phyloP scores from a whole-genome alignment of 2,329 filamentous ascomycete genomes.

The Pseudopithomyces chartarum region DNA sequence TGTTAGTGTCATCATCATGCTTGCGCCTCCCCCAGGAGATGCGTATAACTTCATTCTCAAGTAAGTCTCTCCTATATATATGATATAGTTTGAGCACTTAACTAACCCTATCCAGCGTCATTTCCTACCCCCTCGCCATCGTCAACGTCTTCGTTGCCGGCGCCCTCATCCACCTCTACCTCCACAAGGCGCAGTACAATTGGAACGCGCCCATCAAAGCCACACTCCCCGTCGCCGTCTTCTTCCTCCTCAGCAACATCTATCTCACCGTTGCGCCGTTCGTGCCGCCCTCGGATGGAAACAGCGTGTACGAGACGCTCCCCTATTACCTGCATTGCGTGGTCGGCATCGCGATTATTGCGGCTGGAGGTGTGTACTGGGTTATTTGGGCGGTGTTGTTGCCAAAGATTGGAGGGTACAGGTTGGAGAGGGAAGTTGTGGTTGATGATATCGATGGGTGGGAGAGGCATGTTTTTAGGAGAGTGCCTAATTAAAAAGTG shows the following conservation, averaged over 20 bases:
- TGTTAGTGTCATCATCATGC: conserved; percentile 67
- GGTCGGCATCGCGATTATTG: conserved; percentile 57
- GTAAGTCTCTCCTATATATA: conserved; percentile 32
- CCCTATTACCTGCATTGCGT: conserved; percentile 61
- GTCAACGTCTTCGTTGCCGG: conserved; percentile 58
- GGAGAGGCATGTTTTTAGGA: conserved; percentile 46
- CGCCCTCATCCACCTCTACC: conserved; percentile 56
- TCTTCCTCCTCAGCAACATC: conserved; percentile 59
- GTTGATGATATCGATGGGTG: conserved; percentile 44
- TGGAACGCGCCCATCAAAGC: conserved; percentile 58
- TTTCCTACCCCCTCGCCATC: conserved; percentile 67
- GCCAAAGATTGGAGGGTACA: conserved; percentile 50
- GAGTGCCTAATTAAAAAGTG: conserved; percentile 22
- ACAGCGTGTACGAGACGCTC: conserved; percentile 58
- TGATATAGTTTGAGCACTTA: background rate
- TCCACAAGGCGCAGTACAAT: conserved; percentile 46
- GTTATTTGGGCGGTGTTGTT: conserved; percentile 56
- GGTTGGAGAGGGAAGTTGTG: conserved; percentile 41
- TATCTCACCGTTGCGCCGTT: conserved; percentile 60
- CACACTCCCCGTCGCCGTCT: conserved; percentile 55
- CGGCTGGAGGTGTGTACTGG: conserved; percentile 57
- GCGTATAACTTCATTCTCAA: conserved; percentile 65
- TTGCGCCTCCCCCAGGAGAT: conserved; percentile 70
- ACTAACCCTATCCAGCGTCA: conserved; percentile 52
- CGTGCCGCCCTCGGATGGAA: conserved; percentile 53